Percentiles rank a stretch among this genome's conserved stretches.
Conservation (phyloP, 345 rosid species). For the Populus simonii region DNA sequence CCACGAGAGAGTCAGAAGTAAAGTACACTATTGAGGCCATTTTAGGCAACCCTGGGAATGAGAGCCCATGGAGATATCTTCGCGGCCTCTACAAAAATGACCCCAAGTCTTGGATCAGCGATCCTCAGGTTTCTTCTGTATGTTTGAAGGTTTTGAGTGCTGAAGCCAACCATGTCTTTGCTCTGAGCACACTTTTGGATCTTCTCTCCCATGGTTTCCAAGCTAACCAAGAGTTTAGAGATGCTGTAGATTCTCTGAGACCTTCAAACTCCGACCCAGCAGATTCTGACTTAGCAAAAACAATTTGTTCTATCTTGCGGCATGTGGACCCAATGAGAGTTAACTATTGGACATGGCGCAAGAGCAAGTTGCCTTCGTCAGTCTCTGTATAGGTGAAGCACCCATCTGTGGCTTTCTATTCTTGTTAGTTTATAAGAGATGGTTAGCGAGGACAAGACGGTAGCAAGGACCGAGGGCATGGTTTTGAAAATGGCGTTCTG, state of each 20-base stretch:
- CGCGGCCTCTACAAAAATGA: conserved; percentile 72
- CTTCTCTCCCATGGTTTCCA: conserved; percentile 62
- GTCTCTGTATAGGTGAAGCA: conserved; percentile 1
- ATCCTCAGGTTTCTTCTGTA: conserved; percentile 52
- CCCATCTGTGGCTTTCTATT: not conserved
- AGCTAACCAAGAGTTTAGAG: conserved; percentile 58
- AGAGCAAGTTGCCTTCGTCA: conserved; percentile 42
- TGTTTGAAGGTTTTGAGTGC: conserved; percentile 58
- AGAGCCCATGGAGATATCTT: conserved; percentile 89
- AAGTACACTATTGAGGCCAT: conserved; percentile 62
- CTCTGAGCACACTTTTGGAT: conserved; percentile 71
- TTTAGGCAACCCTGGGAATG: conserved; percentile 55
- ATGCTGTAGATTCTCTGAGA: conserved; percentile 49
- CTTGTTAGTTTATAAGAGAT: not conserved
- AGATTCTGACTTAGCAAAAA: conserved; percentile 45
- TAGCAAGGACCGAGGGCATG: not conserved
- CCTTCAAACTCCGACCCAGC: conserved; percentile 31
- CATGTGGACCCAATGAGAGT: conserved; percentile 66
- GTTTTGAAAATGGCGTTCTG: not conserved
- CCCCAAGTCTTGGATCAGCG: conserved; percentile 43
- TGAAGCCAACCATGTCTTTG: conserved; percentile 50
- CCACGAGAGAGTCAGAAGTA: conserved; percentile 76
- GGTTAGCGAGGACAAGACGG: not conserved
- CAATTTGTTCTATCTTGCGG: conserved; percentile 57
- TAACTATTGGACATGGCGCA: conserved; percentile 80